Conservation (phyloP, 805 yeast species). For the Starmerella geochares region DNA sequence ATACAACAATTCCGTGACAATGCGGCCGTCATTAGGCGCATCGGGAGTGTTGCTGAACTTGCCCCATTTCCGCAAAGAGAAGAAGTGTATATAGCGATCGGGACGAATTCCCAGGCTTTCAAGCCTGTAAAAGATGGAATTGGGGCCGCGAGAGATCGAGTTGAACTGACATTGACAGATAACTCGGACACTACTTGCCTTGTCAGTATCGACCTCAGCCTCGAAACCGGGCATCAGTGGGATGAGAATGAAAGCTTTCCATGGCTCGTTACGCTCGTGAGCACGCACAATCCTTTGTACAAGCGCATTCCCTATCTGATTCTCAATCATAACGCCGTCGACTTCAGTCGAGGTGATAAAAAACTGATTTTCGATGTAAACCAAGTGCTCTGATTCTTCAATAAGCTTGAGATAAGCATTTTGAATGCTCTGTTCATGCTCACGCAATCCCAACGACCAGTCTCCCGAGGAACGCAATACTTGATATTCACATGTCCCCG, state of each 20-base stretch:
- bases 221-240: slow-evolving; percentile 98
- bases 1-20: slow-evolving; percentile 85
- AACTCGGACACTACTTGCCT: slow-evolving; percentile 88
- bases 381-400: slow-evolving; percentile 84
- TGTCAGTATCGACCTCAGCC: slow-evolving; percentile 83
- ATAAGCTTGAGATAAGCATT: slow-evolving; percentile 83
- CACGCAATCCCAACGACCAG: slow-evolving; percentile 86
- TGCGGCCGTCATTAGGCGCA: slow-evolving; percentile 28
- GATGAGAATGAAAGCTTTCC: slow-evolving; percentile 87
- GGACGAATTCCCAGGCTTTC: slow-evolving; percentile 73
- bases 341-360: slow-evolving; percentile 81
- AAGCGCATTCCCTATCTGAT: slow-evolving; percentile 88
- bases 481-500: slow-evolving; percentile 88
- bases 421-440: slow-evolving; percentile 81
- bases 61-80: slow-evolving; percentile 92
- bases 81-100: slow-evolving; percentile 82
- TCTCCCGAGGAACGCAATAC: slow-evolving; percentile 76
- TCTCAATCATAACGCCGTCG: slow-evolving; percentile 66
- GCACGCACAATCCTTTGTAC: slow-evolving; percentile 95
- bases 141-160: slow-evolving; percentile 81
- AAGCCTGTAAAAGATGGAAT: slow-evolving; percentile 77
- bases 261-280: slow-evolving; percentile 56
- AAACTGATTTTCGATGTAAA: slow-evolving; percentile 92
- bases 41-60: slow-evolving; percentile 49
- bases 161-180: slow-evolving; percentile 94